Base-by-base conservation (phyloP, 345 rosid species). In the Salix brachista region DNA sequence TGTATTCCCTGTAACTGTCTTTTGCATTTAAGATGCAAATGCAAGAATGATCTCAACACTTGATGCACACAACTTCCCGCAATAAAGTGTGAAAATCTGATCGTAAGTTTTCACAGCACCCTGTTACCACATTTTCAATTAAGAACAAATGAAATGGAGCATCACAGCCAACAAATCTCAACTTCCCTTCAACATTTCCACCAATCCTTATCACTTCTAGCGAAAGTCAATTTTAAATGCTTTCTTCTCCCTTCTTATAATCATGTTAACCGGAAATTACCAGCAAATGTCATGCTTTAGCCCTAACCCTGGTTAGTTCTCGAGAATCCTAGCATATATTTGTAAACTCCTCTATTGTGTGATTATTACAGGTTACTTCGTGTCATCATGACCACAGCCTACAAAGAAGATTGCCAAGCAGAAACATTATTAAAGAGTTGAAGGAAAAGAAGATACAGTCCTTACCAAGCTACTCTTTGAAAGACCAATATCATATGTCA, bases 391-490 rank as follows among this genome's bases (percentile, higher is more conserved):
- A 54, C 25, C 9, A 3, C 12, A n/a, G 62, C 26, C 23, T 56
- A 9, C 62, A n/a, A 23, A 56, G 13, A 8, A 23, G 62, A n/a
- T 56, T 56, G 62, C 28, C 62, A 4, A 4, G 10, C 3, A 56
- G 28, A 56, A 56, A 23, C 2, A 58, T 4, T 25, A 10, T 23
- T 0, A 10, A 58, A 25, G 13, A 13, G 11, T 37, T 67, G 46
- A 67, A 67, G 48, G 42, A 65, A 74, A 41, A 17, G 70, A 66
- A 62, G 39, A 37, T 12, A 8, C 23, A 16, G 28, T 78, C 85
- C 85, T 85, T 54, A 94, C 97, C 97, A 84, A 86, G 79, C 91
- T 85, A 76, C 84, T 85, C 88, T 90, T 93, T 28, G 86, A 78
- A 74, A 95, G 87, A 26, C 98, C 98, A 41, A 26, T 82, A 72